Conservation (phyloP, 2,329 filamentous ascomycete genomes). For the Alternaria rosae region DNA sequence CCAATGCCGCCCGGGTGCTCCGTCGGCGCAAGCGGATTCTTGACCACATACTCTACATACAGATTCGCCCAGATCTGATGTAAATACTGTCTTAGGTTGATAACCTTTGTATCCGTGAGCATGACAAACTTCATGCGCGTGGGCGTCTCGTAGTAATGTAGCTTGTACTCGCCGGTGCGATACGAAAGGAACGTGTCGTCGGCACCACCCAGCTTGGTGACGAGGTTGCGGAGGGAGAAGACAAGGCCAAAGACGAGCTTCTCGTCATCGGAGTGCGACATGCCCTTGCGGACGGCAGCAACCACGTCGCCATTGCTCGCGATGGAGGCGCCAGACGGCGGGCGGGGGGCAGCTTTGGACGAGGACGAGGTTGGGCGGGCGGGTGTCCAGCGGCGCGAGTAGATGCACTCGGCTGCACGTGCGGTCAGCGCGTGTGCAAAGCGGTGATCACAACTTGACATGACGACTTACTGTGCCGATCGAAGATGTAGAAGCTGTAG, state of each 20-base stretch:
- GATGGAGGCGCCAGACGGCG: slow-evolving; percentile 58
- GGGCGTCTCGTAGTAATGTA: slow-evolving; percentile 98
- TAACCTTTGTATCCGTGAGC: slow-evolving; percentile 87
- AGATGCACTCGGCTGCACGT: slow-evolving; percentile 89
- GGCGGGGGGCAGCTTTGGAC: slow-evolving; percentile 55
- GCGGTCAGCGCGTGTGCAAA: slow-evolving; percentile 23
- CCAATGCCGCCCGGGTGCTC: slow-evolving; percentile 69
- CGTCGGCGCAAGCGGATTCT: slow-evolving; percentile 67
- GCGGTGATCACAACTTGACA: not conserved
- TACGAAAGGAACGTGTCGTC: slow-evolving; percentile 94
- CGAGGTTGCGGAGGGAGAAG: slow-evolving; percentile 96
- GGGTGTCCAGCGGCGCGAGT: slow-evolving; percentile 82
- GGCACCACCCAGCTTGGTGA: slow-evolving; percentile 88
- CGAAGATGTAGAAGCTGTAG: slow-evolving; percentile 99
- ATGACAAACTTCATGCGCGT: slow-evolving; percentile 96
- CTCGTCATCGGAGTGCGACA: slow-evolving; percentile 78
- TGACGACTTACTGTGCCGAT: slow-evolving; percentile 81
- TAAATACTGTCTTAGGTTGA: slow-evolving; percentile 90
- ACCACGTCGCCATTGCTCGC: slow-evolving; percentile 53
- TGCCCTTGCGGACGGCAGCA: slow-evolving; percentile 45
- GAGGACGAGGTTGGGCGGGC: slow-evolving; percentile 56
- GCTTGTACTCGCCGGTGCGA: slow-evolving; percentile 92
- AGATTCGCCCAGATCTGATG: slow-evolving; percentile 99
- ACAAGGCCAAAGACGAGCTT: slow-evolving; percentile 98
- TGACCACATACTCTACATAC: slow-evolving; percentile 89